Evolutionary conservation across 305 asterid species (phyloP).

Genomic region (Fraxinus nigra): DNA sequence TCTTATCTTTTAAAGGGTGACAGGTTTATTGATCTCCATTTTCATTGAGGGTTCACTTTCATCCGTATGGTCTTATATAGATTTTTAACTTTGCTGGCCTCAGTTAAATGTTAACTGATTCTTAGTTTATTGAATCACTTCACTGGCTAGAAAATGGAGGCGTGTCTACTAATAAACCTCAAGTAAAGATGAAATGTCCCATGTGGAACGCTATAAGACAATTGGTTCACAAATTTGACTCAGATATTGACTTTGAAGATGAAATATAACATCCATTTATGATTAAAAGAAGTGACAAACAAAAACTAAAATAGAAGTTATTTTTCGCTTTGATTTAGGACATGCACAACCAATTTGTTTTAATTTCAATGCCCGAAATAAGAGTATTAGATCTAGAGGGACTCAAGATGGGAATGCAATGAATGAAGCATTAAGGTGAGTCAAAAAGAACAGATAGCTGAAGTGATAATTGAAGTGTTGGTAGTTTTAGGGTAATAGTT

Average conservation of each 20-base stretch:
- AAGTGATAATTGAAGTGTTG: constrained; percentile 5
- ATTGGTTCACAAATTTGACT: constrained; percentile 14
- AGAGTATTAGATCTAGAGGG: constrained; percentile 10
- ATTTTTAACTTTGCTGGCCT: constrained; percentile 10
- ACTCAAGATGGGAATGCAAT: neutral
- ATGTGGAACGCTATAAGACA: neutral
- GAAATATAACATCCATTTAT: constrained; percentile 1
- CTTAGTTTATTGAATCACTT: neutral
- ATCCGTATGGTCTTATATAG: constrained; percentile 8
- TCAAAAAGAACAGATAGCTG: neutral
- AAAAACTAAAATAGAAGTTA: constrained; percentile 5
- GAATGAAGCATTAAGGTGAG: neutral
- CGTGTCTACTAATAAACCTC: neutral
- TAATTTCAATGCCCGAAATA: constrained; percentile 3
- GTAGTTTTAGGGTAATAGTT: constrained; percentile 16
- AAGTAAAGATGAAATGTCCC: neutral
- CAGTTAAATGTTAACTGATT: constrained; percentile 14
- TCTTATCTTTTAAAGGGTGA: constrained; percentile 3
- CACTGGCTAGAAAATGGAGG: constrained; percentile 17
- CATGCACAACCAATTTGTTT: neutral
- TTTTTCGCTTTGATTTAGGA: constrained; percentile 14
- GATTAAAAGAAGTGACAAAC: constrained; percentile 15
- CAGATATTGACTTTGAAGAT: constrained; percentile 14
- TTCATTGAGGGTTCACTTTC: constrained; percentile 2
- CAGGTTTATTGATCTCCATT: neutral